Conservation (phyloP, 2,329 filamentous ascomycete genomes). For the Rhinocladiella mackenziei region DNA sequence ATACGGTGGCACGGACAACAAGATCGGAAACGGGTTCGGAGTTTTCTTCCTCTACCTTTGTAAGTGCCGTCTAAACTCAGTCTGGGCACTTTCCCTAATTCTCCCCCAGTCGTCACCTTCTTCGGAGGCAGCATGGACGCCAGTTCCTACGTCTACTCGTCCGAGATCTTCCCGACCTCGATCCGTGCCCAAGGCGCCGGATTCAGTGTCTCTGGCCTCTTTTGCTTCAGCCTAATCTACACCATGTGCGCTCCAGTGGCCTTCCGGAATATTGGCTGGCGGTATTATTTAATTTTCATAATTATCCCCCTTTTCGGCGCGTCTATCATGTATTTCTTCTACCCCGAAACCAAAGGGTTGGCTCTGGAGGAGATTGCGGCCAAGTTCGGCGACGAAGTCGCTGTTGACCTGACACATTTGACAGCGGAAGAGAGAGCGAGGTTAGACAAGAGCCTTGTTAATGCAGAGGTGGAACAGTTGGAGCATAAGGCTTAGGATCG, state of each 20-base stretch:
- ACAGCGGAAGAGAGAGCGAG: constrained; percentile 37
- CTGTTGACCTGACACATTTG: constrained; percentile 37
- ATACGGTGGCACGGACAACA: constrained; percentile 36
- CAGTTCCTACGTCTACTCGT: constrained; percentile 23
- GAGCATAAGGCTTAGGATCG: constrained; percentile 5
- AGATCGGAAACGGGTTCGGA: constrained; percentile 35
- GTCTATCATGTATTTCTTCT: constrained; percentile 27
- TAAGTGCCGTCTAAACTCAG: constrained; percentile 2
- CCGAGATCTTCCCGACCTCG: constrained; percentile 45
- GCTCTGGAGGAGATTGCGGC: constrained; percentile 31
- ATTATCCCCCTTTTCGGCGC: constrained; percentile 25
- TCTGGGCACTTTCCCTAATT: neutral
- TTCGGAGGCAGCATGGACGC: constrained; percentile 31
- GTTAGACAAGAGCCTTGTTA: constrained; percentile 15
- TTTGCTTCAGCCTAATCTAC: constrained; percentile 34
- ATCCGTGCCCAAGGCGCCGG: constrained; percentile 32
- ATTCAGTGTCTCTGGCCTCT: constrained; percentile 33
- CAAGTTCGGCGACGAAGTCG: constrained; percentile 21
- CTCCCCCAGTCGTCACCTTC: constrained; percentile 30
- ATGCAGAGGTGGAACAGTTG: constrained; percentile 14
- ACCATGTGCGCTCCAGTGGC: constrained; percentile 32
- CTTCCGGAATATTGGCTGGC: constrained; percentile 32
- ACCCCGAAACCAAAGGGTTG: constrained; percentile 32
- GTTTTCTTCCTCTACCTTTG: constrained; percentile 45
- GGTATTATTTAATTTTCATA: constrained; percentile 40